Percentiles rank a stretch among this genome's conserved stretches.
Evolutionary conservation across 2,329 filamentous ascomycete species (phyloP).

Genomic region (Apiospora saccharicola): DNA sequence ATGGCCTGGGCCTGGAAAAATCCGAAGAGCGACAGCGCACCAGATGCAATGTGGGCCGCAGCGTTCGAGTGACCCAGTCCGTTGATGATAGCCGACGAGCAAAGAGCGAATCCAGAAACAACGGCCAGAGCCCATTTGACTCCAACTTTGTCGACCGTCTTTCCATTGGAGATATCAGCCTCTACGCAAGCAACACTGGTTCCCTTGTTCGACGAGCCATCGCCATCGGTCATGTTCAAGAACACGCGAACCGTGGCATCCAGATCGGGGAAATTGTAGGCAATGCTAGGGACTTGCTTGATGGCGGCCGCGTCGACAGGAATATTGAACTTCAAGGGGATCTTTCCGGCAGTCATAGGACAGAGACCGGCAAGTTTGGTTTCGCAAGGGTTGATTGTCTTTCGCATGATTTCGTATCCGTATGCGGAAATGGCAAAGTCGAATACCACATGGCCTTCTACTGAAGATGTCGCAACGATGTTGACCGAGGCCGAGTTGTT

Average conservation of each 20-base stretch:
- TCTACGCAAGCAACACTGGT: conserved; percentile 78
- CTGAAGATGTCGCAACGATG: conserved; percentile 81
- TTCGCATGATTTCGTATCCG: conserved; percentile 74
- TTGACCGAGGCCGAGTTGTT: conserved; percentile 78
- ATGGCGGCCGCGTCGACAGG: conserved; percentile 62
- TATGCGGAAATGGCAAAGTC: conserved; percentile 82
- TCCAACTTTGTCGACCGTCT: conserved; percentile 81
- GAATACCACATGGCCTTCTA: conserved; percentile 82
- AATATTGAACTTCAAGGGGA: conserved; percentile 76
- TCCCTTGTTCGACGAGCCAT: conserved; percentile 40
- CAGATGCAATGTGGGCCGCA: conserved; percentile 84
- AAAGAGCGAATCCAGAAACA: conserved; percentile 77
- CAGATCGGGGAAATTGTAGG: conserved; percentile 83
- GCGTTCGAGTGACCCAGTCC: conserved; percentile 87
- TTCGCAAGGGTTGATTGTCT: conserved; percentile 78
- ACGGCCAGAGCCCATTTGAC: conserved; percentile 84
- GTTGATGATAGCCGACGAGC: conserved; percentile 81
- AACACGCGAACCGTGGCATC: conserved; percentile 79
- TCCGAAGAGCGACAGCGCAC: conserved; percentile 82
- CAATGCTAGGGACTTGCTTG: conserved; percentile 74
- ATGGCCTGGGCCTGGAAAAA: conserved; percentile 91
- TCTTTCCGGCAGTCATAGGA: conserved; percentile 86
- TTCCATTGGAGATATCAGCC: conserved; percentile 81
- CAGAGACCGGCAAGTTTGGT: conserved; percentile 78
- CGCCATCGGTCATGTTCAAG: conserved; percentile 67